Evolutionary conservation across 1,284 basidiomycete species (phyloP).

Genomic region (Thecaphora frezii): DNA sequence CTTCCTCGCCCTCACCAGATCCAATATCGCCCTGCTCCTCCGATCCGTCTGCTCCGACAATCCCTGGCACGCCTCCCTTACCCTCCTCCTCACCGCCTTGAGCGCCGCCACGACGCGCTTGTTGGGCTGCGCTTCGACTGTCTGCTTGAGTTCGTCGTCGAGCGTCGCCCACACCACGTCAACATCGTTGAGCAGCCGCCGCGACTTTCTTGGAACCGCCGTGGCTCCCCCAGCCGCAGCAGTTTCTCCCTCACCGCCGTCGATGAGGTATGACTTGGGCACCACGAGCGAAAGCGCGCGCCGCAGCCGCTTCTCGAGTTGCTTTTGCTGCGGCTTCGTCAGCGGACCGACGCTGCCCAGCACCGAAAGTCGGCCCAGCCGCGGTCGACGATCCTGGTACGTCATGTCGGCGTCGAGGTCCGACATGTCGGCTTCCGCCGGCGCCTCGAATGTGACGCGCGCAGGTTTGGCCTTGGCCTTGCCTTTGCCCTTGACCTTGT

Average conservation of each 20-base stretch:
- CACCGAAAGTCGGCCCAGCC: not conserved
- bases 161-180: conserved; percentile 37
- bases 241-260: conserved; percentile 8
- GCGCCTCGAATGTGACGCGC: not conserved
- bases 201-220: conserved; percentile 18
- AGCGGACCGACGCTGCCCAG: not conserved
- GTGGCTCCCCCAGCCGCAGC: conserved; percentile 1
- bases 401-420: not conserved
- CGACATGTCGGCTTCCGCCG: not conserved
- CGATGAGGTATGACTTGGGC: not conserved
- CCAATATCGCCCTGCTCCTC: not conserved
- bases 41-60: conserved; percentile 29
- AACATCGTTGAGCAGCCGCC: conserved; percentile 33
- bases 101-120: conserved; percentile 30
- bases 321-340: conserved; percentile 8
- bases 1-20: not conserved
- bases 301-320: conserved; percentile 7
- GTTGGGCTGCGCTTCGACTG: conserved; percentile 33
- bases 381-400: not conserved
- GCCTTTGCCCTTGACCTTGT: not conserved
- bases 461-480: not conserved
- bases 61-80: conserved; percentile 19
- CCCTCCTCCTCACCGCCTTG: conserved; percentile 24
- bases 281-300: not conserved
- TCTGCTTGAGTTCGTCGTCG: conserved; percentile 27